phyloP scores from a whole-genome alignment of 1,284 basidiomycete species.

The Cystobasidium sp. region DNA sequence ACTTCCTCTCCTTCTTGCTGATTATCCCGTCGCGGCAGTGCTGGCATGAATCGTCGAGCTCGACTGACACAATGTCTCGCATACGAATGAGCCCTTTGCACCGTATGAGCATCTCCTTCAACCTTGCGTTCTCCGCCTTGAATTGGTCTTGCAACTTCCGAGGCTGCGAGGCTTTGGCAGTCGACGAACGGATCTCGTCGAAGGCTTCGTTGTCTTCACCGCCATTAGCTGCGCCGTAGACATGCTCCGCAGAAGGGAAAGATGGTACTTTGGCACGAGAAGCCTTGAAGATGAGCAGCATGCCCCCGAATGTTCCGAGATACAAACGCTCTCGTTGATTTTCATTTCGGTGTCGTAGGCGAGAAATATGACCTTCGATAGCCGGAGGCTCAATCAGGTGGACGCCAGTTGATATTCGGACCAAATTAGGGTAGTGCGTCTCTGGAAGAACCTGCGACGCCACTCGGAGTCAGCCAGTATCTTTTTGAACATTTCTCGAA shows the following conservation, averaged over 20 bases:
- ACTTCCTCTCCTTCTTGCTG: not conserved
- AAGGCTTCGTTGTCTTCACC: not conserved
- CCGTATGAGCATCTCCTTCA: constrained; percentile 5
- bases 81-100: constrained; percentile 46
- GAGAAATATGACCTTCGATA: constrained; percentile 50
- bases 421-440: constrained; percentile 49
- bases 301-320: constrained; percentile 2
- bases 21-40: not conserved
- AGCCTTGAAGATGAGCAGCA: constrained; percentile 22
- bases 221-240: not conserved
- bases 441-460: constrained; percentile 46
- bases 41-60: constrained; percentile 41
- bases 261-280: constrained; percentile 17
- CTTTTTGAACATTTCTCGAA: not conserved
- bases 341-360: constrained; percentile 40
- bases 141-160: not conserved
- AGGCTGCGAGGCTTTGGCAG: not conserved
- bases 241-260: not conserved
- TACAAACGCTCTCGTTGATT: constrained; percentile 31
- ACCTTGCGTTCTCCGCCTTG: constrained; percentile 14
- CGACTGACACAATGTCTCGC: constrained; percentile 47
- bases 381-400: constrained; percentile 49
- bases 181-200: not conserved
- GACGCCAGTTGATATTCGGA: constrained; percentile 29
- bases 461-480: not conserved